A percentile compares a stretch with the other conserved stretches of the same genome.
Conservation (phyloP, 192 early-diverging fungal genomes). For the Mortierella claussenii region DNA sequence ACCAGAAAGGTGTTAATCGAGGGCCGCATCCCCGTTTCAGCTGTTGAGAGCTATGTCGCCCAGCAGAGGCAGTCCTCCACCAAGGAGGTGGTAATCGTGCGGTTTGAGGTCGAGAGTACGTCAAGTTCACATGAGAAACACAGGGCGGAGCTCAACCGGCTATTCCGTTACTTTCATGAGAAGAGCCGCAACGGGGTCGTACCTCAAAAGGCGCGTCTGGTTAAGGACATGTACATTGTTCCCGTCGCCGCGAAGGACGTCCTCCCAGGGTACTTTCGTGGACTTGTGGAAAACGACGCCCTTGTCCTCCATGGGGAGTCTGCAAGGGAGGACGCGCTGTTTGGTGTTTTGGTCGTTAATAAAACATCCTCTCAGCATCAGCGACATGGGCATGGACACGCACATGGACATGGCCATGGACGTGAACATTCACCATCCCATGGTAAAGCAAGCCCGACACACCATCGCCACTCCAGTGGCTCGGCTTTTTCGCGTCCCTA, state of each 20-base stretch:
- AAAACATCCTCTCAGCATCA: constrained; percentile 52
- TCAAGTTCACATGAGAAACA: constrained; percentile 6
- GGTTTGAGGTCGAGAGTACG: constrained; percentile 57
- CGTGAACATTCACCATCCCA: constrained; percentile 19
- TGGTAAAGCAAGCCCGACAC: not conserved
- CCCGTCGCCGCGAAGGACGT: constrained; percentile 64
- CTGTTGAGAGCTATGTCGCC: constrained; percentile 66
- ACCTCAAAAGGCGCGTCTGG: constrained; percentile 66
- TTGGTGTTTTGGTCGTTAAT: constrained; percentile 70
- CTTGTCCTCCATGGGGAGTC: constrained; percentile 11
- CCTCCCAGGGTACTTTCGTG: constrained; percentile 66
- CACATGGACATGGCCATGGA: constrained; percentile 10
- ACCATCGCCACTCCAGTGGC: not conserved
- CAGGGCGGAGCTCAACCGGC: constrained; percentile 53
- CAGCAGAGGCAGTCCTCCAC: constrained; percentile 60
- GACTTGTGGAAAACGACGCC: constrained; percentile 56
- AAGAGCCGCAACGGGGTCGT: constrained; percentile 75
- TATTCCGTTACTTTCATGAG: constrained; percentile 73
- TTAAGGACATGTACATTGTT: constrained; percentile 84
- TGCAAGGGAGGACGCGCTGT: constrained; percentile 54
- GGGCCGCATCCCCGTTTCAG: constrained; percentile 66
- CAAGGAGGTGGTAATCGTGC: constrained; percentile 72
- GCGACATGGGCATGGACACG: constrained; percentile 3
- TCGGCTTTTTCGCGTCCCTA: constrained; percentile 14
- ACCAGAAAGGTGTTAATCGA: constrained; percentile 68